These are phyloP conservation scores for Chaetomiaceae sp. DNA, from an alignment of 2,329 filamentous ascomycete genomes.

Conservation along the genomic window DNA sequence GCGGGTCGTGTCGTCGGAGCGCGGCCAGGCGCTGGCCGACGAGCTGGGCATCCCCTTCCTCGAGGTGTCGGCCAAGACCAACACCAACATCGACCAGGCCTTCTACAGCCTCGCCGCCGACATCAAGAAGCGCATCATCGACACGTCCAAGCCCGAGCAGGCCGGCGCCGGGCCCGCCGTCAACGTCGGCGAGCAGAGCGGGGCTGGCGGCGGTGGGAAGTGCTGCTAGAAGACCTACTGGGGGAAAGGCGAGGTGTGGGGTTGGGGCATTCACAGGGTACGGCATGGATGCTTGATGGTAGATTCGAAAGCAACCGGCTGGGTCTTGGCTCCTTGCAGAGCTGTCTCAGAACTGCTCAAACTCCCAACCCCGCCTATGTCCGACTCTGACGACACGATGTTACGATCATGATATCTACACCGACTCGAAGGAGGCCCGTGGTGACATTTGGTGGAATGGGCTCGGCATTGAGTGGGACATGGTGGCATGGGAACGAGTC, in stretches of 20 bases:
- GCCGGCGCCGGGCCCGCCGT: conserved; percentile 46
- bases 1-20: conserved; percentile 86
- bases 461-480: too few species aligned
- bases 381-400: not conserved
- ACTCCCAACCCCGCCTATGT: too few species aligned
- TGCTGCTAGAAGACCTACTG: conserved; percentile 59
- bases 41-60: conserved; percentile 97
- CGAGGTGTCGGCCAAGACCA: conserved; percentile 97
- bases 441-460: not conserved
- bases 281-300: too few species aligned
- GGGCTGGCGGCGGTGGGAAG: conserved; percentile 58
- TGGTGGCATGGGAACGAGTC: too few species aligned
- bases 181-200: conserved; percentile 62
- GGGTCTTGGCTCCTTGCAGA: too few species aligned
- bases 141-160: conserved; percentile 76
- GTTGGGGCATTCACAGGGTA: too few species aligned
- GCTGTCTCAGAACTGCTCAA: too few species aligned
- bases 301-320: too few species aligned
- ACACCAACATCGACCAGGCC: conserved; percentile 99
- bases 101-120: conserved; percentile 93
- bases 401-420: not conserved
- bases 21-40: conserved; percentile 87
- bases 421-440: not conserved
- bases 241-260: not conserved
- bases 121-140: conserved; percentile 98